These are phyloP conservation scores for Stemphylium beticola DNA, from an alignment of 2,329 filamentous ascomycete species.

Conservation along the genomic window DNA sequence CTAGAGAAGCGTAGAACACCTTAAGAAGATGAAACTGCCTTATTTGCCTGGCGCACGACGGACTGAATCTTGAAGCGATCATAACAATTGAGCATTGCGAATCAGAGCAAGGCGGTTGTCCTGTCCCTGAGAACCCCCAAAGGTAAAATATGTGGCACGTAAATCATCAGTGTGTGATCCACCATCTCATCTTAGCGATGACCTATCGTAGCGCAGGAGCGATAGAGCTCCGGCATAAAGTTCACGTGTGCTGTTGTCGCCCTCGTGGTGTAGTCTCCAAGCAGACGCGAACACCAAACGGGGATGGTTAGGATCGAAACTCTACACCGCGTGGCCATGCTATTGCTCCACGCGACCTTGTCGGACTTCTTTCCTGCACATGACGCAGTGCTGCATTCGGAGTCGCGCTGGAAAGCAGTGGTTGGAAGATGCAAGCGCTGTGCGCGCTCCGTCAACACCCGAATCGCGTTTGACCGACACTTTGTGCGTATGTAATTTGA, in stretches of 20 bases:
- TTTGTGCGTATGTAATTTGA: background rate
- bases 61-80: background rate
- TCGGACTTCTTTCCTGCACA: background rate
- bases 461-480: background rate
- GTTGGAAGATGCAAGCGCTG: background rate
- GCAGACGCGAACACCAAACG: background rate
- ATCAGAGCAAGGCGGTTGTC: slow-evolving; percentile 5
- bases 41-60: too few relatives aligned
- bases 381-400: slow-evolving; percentile 7
- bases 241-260: background rate
- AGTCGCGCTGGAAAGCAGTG: background rate
- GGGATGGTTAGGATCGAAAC: background rate
- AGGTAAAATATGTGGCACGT: background rate
- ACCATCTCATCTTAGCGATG: slow-evolving; percentile 2
- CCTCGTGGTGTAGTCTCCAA: background rate
- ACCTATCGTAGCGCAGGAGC: slow-evolving; percentile 4
- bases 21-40: too few relatives aligned
- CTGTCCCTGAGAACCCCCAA: background rate
- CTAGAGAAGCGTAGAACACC: background rate
- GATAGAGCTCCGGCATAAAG: background rate
- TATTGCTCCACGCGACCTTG: background rate
- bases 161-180: background rate
- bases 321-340: background rate
- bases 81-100: background rate
- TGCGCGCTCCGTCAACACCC: background rate